Evolutionary conservation across 2,329 filamentous ascomycete genomes (phyloP), one percentile per base, ranked within the genome.

Genomic region (Claviceps maximensis): DNA sequence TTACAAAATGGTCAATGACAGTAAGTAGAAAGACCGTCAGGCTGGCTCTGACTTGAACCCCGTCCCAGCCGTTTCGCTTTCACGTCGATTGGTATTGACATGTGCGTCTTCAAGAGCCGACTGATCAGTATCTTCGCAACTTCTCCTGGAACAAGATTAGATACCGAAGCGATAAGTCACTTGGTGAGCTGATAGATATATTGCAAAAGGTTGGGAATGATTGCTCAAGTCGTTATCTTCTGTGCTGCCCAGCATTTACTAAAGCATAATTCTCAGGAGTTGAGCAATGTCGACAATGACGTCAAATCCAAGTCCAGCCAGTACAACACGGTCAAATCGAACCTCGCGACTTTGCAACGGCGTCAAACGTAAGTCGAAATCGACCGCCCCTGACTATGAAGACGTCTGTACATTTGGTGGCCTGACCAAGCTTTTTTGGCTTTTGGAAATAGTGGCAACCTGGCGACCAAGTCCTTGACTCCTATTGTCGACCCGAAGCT

Each of bases 141-240:
- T 98, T 97, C 70, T 79, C 82, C 59, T 98, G 93, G 93, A 97
- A 97, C 74, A 96, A 93, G 71, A 88, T 95, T 71, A 93, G 95
- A 67, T 98, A 97, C 70, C 84, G 93, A 62, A 85, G 87, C 57
- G 93, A 98, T 69, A 94, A 91, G 68, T 81, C 91, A 50, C 79
- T 98, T 56, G 79, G 82, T 53, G 91, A 97, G 65, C 76, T 97
- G 55, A 85, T 96, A 61, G 86, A 89, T 67, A 84, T 83, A 42
- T 73, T 98, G 54, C 89, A 95, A 66, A 96, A 95, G 81, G 88
- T 88, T 23, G 21, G 61, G 27, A 51, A 21, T 48, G 7, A 44
- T 17, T 5, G n/a, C 21, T 7, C 0, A 25, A 44, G 21, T 25
- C 33, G 12, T 38, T 38, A 4, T 44, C 12, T 4, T 17, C 15